These are phyloP conservation scores for Nicotiana noctiflora DNA, from an alignment of 257 asterid species.

Conservation along the genomic window DNA sequence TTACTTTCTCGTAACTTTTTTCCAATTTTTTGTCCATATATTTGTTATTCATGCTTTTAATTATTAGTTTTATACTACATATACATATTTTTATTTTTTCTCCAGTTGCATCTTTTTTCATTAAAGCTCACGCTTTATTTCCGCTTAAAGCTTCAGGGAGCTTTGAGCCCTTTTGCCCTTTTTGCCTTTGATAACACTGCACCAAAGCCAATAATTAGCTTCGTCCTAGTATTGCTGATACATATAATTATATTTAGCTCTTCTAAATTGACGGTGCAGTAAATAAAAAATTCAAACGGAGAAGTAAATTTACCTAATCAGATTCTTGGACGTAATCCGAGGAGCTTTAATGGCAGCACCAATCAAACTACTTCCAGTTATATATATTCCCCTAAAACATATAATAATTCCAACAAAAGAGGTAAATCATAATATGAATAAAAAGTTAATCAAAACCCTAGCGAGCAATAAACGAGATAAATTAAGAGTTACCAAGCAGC, in stretches of 20 bases:
- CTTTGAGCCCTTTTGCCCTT: too few relatives aligned
- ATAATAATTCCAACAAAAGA: background rate
- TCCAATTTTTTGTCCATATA: too few relatives aligned
- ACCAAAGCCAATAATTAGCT: background rate
- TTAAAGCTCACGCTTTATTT: too few relatives aligned
- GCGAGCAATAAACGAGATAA: background rate
- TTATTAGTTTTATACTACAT: too few relatives aligned
- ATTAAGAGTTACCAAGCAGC: conserved; percentile 73
- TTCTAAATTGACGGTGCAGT: background rate
- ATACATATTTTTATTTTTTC: too few relatives aligned
- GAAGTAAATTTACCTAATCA: conserved; percentile 47
- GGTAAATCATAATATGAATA: background rate
- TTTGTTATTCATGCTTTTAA: too few relatives aligned
- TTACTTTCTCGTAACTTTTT: too few relatives aligned
- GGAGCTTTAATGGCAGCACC: conserved; percentile 87
- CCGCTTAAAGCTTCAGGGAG: too few relatives aligned
- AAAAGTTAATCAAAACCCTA: background rate
- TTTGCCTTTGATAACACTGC: too few relatives aligned
- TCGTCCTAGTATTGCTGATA: background rate
- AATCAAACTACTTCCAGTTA: conserved; percentile 75
- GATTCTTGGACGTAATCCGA: conserved; percentile 74
- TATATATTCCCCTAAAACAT: conserved; percentile 62
- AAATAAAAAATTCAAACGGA: background rate
- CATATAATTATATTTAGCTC: background rate
- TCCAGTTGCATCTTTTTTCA: too few relatives aligned